Evolutionary conservation across 495 filamentous ascomycete genomes (phyloP).

Genomic region (Penicillium pulvis): DNA sequence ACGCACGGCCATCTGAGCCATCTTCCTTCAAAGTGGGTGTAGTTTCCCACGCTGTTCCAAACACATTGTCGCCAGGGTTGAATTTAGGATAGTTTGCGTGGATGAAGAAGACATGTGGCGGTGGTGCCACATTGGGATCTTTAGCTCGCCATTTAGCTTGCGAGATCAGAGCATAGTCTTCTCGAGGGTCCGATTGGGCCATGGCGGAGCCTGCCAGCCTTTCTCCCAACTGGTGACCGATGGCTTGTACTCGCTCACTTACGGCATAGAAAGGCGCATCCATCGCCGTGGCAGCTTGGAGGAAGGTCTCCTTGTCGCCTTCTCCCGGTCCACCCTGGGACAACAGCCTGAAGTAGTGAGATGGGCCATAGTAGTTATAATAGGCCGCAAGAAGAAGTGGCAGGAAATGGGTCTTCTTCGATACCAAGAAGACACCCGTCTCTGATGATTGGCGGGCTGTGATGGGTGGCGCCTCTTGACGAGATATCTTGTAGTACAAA

Average conservation of each 20-base stretch:
- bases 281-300: constrained; percentile 55
- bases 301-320: constrained; percentile 68
- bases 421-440: constrained; percentile 58
- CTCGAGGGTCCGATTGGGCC: constrained; percentile 50
- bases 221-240: constrained; percentile 40
- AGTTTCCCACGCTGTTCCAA: constrained; percentile 42
- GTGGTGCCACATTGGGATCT: constrained; percentile 32
- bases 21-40: constrained; percentile 41
- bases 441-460: constrained; percentile 51
- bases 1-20: constrained; percentile 44
- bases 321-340: constrained; percentile 58
- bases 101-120: constrained; percentile 50
- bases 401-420: constrained; percentile 54
- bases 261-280: constrained; percentile 54
- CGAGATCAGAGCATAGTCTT: constrained; percentile 43
- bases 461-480: constrained; percentile 42
- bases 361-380: constrained; percentile 64
- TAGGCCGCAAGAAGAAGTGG: constrained; percentile 60
- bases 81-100: constrained; percentile 59
- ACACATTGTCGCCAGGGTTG: constrained; percentile 50
- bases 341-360: constrained; percentile 60
- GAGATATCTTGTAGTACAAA: constrained; percentile 56
- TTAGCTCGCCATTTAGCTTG: constrained; percentile 42
- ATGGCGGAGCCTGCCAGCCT: constrained; percentile 42
- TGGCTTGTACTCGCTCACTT: constrained; percentile 40